Evolutionary conservation across 179 eudicot species (phyloP).

Genomic region (Spinacia oleracea): DNA sequence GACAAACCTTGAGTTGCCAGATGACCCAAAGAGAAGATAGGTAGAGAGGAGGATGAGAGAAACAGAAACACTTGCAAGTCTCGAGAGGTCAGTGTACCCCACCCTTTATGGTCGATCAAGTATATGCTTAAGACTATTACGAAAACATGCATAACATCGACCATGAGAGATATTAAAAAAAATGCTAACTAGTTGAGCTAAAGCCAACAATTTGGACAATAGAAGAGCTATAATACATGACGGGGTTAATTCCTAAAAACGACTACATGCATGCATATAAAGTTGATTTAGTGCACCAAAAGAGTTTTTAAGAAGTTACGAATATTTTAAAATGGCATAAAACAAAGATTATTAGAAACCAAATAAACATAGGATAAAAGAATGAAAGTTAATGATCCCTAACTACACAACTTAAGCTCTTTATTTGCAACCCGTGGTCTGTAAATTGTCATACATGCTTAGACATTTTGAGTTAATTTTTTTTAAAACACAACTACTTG

Average conservation of each 20-base stretch:
- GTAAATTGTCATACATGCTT: too few relatives aligned
- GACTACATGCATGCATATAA: conserved; percentile 80
- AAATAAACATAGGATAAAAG: neutral
- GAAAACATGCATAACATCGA: conserved; percentile 68
- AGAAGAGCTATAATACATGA: conserved; percentile 90
- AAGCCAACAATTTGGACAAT: conserved; percentile 91
- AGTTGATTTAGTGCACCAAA: neutral
- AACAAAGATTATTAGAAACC: too few relatives aligned
- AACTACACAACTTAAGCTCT: neutral
- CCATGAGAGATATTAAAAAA: conserved; percentile 65
- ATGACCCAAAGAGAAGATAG: conserved; percentile 46
- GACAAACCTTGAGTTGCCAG: conserved; percentile 19
- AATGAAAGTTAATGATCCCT: neutral
- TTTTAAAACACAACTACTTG: too few relatives aligned
- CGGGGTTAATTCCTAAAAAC: conserved; percentile 81
- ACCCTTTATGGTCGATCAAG: conserved; percentile 68
- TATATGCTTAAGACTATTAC: conserved; percentile 77
- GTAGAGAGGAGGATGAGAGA: conserved; percentile 54
- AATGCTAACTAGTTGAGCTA: conserved; percentile 75
- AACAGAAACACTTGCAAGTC: conserved; percentile 60
- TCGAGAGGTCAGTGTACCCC: conserved; percentile 61
- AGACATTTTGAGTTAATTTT: too few relatives aligned
- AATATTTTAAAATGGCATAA: too few relatives aligned
- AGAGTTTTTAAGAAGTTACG: neutral
- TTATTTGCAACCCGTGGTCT: too few relatives aligned